A percentile compares a stretch with the other conserved stretches of the same genome.
phyloP scores from a whole-genome alignment of 345 rosid genomes.

The Gossypium arboreum region DNA sequence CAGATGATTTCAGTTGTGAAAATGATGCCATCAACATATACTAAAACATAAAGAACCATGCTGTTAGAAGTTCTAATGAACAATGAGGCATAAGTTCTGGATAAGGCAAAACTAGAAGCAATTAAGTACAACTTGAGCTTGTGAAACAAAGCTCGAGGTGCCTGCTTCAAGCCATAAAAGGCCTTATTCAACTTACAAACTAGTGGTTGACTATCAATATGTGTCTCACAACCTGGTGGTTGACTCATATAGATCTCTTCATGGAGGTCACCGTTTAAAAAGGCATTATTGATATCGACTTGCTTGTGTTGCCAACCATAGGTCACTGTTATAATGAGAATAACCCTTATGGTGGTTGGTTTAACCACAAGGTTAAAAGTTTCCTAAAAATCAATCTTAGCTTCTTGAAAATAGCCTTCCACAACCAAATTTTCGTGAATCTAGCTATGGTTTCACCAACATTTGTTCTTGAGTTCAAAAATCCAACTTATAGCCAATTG shows the following conservation, averaged over 20 bases:
- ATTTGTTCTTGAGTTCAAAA: no score
- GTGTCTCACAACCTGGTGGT: background rate
- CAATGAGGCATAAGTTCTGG: background rate
- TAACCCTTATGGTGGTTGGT: background rate
- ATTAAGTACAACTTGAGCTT: background rate
- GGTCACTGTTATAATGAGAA: background rate
- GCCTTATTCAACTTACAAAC: background rate
- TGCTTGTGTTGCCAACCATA: background rate
- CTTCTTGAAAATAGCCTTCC: background rate
- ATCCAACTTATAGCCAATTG: no score
- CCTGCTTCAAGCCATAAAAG: background rate
- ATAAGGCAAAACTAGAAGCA: background rate
- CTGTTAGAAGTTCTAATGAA: background rate
- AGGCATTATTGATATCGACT: background rate
- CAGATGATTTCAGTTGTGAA: background rate
- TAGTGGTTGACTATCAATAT: rapidly evolving
- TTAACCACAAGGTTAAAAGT: background rate
- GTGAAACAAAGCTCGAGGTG: background rate
- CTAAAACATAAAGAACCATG: background rate
- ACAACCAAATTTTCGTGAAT: background rate
- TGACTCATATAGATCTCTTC: background rate
- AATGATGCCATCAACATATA: background rate
- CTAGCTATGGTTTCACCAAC: background rate
- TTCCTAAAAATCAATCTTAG: background rate
- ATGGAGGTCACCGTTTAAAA: background rate